A percentile compares a stretch with the other conserved stretches of the same genome.
Evolutionary conservation across 495 filamentous ascomycete species (phyloP).

Genomic region (Talaromyces trachyspermus): DNA sequence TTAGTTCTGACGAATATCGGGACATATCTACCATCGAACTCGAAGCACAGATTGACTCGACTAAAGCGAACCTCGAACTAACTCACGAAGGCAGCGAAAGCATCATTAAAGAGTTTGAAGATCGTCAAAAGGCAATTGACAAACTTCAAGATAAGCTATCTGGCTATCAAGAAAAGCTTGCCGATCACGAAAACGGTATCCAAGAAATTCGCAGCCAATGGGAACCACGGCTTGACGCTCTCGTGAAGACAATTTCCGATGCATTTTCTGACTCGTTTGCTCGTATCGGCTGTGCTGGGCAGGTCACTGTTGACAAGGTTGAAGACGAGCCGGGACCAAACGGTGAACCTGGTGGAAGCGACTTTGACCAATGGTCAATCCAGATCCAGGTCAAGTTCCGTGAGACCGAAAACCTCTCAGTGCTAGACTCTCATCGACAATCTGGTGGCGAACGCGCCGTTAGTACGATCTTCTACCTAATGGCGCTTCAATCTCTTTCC

Average conservation of each 20-base stretch:
- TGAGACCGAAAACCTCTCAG: slow-evolving; percentile 73
- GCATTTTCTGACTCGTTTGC: slow-evolving; percentile 87
- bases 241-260: slow-evolving; percentile 74
- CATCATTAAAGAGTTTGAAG: slow-evolving; percentile 72
- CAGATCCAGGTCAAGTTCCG: slow-evolving; percentile 92
- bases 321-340: slow-evolving; percentile 30
- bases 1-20: slow-evolving; percentile 20
- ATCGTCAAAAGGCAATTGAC: slow-evolving; percentile 53
- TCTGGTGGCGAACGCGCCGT: slow-evolving; percentile 95
- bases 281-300: slow-evolving; percentile 91
- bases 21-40: slow-evolving; percentile 54
- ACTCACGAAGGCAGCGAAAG: slow-evolving; percentile 72
- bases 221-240: slow-evolving; percentile 77
- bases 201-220: slow-evolving; percentile 51
- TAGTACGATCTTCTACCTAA: slow-evolving; percentile 97
- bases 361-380: slow-evolving; percentile 89
- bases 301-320: slow-evolving; percentile 60
- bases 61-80: slow-evolving; percentile 65
- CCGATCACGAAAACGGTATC: slow-evolving; percentile 48
- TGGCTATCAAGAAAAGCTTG: slow-evolving; percentile 37
- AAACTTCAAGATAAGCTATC: slow-evolving; percentile 43
- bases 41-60: slow-evolving; percentile 65
- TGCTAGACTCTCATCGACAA: slow-evolving; percentile 85
- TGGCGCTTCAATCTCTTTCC: slow-evolving; percentile 91
- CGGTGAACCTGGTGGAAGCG: slow-evolving; percentile 53